phyloP scores from a whole-genome alignment of 225 moss, liverwort and hornwort genomes.

The Pseudoscleropodium purum region DNA sequence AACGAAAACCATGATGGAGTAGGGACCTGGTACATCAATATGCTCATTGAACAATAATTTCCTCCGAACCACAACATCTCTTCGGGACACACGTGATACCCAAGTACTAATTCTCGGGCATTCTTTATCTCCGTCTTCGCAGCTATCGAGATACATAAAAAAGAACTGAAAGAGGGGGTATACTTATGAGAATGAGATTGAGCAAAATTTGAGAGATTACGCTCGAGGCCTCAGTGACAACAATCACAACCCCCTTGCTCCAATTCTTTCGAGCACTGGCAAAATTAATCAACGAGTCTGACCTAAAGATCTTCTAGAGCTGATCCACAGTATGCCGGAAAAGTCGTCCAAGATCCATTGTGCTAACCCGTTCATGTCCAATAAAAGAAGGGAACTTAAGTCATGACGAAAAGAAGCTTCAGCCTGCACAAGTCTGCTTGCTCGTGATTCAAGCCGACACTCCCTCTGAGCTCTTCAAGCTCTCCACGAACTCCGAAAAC shows the following conservation, averaged over 20 bases:
- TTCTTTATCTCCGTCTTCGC: neutral
- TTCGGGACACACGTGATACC: neutral
- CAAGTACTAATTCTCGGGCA: neutral
- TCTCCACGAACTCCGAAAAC: constrained; percentile 83
- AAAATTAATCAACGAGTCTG: neutral
- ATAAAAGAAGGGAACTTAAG: neutral
- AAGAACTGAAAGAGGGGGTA: neutral
- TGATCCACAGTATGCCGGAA: neutral
- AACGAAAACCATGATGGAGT: neutral
- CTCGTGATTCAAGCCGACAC: constrained; percentile 28
- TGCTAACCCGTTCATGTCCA: neutral
- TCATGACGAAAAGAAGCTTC: neutral
- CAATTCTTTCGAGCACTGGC: neutral
- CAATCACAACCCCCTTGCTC: neutral
- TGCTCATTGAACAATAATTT: neutral
- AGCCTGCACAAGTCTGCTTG: neutral
- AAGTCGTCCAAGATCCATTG: neutral
- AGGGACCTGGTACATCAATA: neutral
- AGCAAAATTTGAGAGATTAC: constrained; percentile 7
- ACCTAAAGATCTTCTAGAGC: neutral
- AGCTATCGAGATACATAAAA: neutral
- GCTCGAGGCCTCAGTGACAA: neutral
- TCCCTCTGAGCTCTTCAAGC: constrained; percentile 61
- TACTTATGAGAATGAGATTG: neutral
- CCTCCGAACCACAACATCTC: constrained; percentile 7